Evolutionary conservation across 805 yeast genomes (phyloP), one percentile per base, ranked within the genome.

Genomic region (Schizosaccharomyces octosporus): DNA sequence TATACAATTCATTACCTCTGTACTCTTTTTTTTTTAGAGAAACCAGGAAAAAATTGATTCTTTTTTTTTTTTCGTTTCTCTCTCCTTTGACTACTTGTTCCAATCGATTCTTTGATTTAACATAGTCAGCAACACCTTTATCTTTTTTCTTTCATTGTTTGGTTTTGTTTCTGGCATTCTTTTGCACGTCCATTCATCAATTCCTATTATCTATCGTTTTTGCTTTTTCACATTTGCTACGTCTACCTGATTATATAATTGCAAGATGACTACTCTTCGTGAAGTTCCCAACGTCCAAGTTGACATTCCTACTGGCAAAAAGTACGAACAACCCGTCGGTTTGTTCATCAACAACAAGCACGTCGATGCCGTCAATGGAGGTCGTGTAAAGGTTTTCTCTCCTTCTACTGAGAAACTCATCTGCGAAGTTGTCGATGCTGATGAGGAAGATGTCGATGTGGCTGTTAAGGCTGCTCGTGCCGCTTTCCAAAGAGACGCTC

Each of bases 381-480:
- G 80, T 70, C 80, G 83, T 24, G 78, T 84, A 65, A 82, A 70
- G 65, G 85, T 82, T 43, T 69, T 81, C 64, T 66, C 67, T 63
- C 69, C 69, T 42, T 59, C 66, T 61, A 71, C 72, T 48, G 74
- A 85, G 72, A 83, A 84, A 69, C 78, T 74, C 63, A 79, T 86
- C 65, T 76, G 83, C 61, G 78, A 78, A 60, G 81, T 85, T 61
- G 82, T 84, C 70, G 89, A 83, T 69, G 95, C 89, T 59, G 76
- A 79, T 63, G 83, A 75, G 61, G 90, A 79, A 61, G 96, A 88
- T 71, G 83, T 88, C 48, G 89, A 88, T 65, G 66, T 72, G 63
- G 97, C 97, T 19, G 95, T 90, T 42, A 79, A 80, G 31, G 94
- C 95, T 45, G 97, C 97, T 58, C 75, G 79, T 65, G 75, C 74